phyloP scores from a whole-genome alignment of 2,329 filamentous ascomycete species.

The Grosmannia huntii region DNA sequence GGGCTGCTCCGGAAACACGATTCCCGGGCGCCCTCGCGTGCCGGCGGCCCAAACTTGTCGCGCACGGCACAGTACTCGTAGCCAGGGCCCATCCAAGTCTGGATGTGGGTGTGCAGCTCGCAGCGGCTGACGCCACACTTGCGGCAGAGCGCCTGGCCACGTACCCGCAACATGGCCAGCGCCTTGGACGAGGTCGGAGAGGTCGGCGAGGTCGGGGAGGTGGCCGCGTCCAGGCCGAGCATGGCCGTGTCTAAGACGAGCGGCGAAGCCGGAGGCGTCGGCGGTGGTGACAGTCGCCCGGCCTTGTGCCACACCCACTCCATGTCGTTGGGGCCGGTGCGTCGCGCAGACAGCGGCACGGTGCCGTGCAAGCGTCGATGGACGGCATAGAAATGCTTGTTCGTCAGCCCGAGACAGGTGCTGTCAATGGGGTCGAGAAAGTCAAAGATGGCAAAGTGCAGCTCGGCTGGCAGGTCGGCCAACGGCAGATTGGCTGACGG shows the following conservation, averaged over 20 bases:
- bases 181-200: constrained; percentile 13
- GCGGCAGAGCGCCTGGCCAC: constrained; percentile 47
- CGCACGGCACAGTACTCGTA: constrained; percentile 49
- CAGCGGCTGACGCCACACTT: constrained; percentile 50
- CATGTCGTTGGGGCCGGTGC: constrained; percentile 47
- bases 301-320: constrained; percentile 52
- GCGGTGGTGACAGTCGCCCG: constrained; percentile 15
- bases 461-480: constrained; percentile 41
- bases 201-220: not conserved
- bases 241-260: not conserved
- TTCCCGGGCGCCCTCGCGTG: constrained; percentile 30
- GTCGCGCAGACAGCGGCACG: constrained; percentile 43
- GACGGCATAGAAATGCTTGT: constrained; percentile 44
- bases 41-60: constrained; percentile 39
- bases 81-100: constrained; percentile 42
- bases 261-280: not conserved
- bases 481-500: constrained; percentile 34
- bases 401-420: constrained; percentile 47
- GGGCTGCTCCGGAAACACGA: constrained; percentile 49
- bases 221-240: not conserved
- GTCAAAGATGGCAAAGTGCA: constrained; percentile 48
- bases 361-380: constrained; percentile 42
- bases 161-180: constrained; percentile 36
- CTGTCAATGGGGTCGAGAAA: constrained; percentile 53
- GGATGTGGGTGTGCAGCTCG: constrained; percentile 50